Conservation (phyloP, 2,329 filamentous ascomycete species). For the Exutisphaerella laricina region DNA sequence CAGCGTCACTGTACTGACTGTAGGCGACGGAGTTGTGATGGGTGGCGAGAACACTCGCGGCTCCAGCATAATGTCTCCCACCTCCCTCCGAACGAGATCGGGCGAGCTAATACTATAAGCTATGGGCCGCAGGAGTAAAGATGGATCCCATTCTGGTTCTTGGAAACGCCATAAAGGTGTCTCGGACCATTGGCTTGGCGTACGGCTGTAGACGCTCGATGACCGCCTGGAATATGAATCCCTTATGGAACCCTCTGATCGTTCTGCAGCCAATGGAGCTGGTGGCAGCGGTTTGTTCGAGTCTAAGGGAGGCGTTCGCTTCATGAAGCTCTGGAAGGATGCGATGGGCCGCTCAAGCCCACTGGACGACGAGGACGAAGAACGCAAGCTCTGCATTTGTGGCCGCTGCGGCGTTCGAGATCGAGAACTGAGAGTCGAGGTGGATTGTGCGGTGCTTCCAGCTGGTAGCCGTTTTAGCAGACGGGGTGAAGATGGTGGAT, state of each 20-base stretch:
- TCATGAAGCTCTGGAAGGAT: conserved; percentile 32
- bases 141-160: conserved; percentile 20
- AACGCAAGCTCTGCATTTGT: conserved; percentile 9
- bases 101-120: conserved; percentile 29
- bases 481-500: conserved; percentile 3
- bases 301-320: conserved; percentile 26
- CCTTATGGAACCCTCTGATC: background rate
- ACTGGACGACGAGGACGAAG: conserved; percentile 21
- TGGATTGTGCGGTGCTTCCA: conserved; percentile 9
- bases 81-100: conserved; percentile 16
- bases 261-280: conserved; percentile 15
- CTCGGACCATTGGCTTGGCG: conserved; percentile 25
- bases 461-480: conserved; percentile 17
- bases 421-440: conserved; percentile 7
- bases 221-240: conserved; percentile 17
- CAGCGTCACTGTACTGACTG: conserved; percentile 13
- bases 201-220: conserved; percentile 34
- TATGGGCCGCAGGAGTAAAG: conserved; percentile 25
- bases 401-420: conserved; percentile 8
- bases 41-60: conserved; percentile 28
- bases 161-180: conserved; percentile 16
- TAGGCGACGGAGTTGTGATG: conserved; percentile 24
- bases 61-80: conserved; percentile 14
- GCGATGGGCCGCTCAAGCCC: conserved; percentile 27
- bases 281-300: conserved; percentile 31